Percentiles rank a stretch among this genome's conserved stretches.
Conservation (phyloP, 2,329 filamentous ascomycete species). For the Herpotrichia juniperi region DNA sequence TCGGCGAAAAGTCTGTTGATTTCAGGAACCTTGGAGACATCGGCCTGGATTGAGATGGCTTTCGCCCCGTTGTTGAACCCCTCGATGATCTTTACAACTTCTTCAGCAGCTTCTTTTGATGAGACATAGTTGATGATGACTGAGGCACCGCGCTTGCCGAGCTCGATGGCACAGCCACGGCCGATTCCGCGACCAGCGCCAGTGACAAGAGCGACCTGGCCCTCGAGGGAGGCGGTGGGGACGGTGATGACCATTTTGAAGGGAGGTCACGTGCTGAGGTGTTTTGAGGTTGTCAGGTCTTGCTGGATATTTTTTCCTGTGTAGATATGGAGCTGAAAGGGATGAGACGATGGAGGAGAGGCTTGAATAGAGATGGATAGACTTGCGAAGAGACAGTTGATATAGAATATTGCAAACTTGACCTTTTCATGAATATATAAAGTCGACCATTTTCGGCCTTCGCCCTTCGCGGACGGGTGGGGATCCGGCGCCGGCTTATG, state of each 20-base stretch:
- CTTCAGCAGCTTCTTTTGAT: slow-evolving; percentile 56
- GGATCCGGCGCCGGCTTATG: slow-evolving; percentile 24
- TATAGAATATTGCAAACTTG: background rate
- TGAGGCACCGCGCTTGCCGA: slow-evolving; percentile 67
- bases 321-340: background rate
- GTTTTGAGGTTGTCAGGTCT: background rate
- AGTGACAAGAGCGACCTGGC: slow-evolving; percentile 66
- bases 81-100: slow-evolving; percentile 55
- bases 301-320: background rate
- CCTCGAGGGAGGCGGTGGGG: slow-evolving; percentile 57
- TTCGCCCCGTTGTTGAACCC: slow-evolving; percentile 55
- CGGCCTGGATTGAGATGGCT: slow-evolving; percentile 65
- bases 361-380: background rate
- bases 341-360: background rate
- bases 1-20: slow-evolving; percentile 63
- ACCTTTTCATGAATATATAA: slow-evolving; percentile 20
- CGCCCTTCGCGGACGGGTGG: slow-evolving; percentile 16
- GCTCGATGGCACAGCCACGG: slow-evolving; percentile 69
- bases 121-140: slow-evolving; percentile 71
- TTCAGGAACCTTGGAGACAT: slow-evolving; percentile 60
- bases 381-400: background rate
- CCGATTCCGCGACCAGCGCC: slow-evolving; percentile 70
- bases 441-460: slow-evolving; percentile 2
- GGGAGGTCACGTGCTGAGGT: slow-evolving; percentile 7
- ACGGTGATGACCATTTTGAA: slow-evolving; percentile 50